phyloP scores from a whole-genome alignment of 805 yeast genomes.

The Candida loeiensis region DNA sequence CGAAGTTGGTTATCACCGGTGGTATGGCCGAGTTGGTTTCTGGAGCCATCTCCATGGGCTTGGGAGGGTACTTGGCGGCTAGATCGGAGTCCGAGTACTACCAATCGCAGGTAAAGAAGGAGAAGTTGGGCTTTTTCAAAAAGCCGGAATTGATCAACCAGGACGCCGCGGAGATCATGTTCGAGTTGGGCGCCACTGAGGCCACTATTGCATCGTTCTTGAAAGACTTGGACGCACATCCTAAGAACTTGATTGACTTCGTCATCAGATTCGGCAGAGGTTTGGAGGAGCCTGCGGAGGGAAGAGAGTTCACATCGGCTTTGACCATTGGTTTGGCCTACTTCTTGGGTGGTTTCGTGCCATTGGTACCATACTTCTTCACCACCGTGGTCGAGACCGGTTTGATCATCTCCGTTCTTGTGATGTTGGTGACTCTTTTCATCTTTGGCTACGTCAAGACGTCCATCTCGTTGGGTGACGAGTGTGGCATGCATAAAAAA shows the following conservation, averaged over 20 bases:
- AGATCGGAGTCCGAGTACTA: conserved; percentile 80
- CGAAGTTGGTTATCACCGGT: conserved; percentile 91
- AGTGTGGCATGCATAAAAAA: conserved; percentile 57
- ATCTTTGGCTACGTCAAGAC: conserved; percentile 86
- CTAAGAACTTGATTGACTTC: conserved; percentile 78
- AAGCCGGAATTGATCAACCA: conserved; percentile 64
- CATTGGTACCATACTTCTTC: conserved; percentile 88
- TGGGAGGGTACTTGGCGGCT: conserved; percentile 96
- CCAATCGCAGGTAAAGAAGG: conserved; percentile 65
- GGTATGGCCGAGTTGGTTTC: conserved; percentile 96
- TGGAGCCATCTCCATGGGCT: conserved; percentile 97
- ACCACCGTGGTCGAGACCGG: conserved; percentile 73
- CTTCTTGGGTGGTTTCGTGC: conserved; percentile 89
- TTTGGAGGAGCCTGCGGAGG: conserved; percentile 92
- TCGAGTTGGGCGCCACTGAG: conserved; percentile 70
- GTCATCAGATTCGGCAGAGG: conserved; percentile 86
- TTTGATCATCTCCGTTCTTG: conserved; percentile 64
- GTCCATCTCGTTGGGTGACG: conserved; percentile 76
- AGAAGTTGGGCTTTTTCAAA: conserved; percentile 63
- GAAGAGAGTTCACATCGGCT: conserved; percentile 84
- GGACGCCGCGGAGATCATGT: conserved; percentile 75
- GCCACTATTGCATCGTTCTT: conserved; percentile 71
- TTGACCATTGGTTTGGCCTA: conserved; percentile 86
- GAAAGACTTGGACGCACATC: conserved; percentile 73
- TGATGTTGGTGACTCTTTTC: conserved; percentile 84